Evolutionary conservation across 495 filamentous ascomycete genomes (phyloP).

Genomic region (Cudoniella acicularis): DNA sequence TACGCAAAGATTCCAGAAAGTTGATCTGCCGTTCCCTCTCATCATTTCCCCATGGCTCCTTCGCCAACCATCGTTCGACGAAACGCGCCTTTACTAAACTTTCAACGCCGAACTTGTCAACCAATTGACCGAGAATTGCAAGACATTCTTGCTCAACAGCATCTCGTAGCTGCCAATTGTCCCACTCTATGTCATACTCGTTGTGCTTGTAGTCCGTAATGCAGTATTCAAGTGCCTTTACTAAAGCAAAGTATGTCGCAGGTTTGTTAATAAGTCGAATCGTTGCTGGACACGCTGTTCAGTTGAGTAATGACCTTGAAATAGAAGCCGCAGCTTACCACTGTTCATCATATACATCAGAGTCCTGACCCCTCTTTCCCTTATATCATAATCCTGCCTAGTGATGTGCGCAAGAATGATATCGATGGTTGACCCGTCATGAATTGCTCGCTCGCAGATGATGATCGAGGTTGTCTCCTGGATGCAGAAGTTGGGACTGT

Average conservation of each 20-base stretch:
- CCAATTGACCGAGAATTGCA: slow-evolving; percentile 39
- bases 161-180: slow-evolving; percentile 50
- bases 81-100: slow-evolving; percentile 46
- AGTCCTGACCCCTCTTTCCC: slow-evolving; percentile 44
- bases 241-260: slow-evolving; percentile 46
- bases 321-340: slow-evolving; percentile 20
- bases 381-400: slow-evolving; percentile 43
- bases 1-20: slow-evolving; percentile 39
- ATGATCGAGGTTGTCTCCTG: slow-evolving; percentile 50
- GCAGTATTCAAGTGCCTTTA: slow-evolving; percentile 47
- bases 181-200: slow-evolving; percentile 42
- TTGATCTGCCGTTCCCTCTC: slow-evolving; percentile 41
- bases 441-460: slow-evolving; percentile 46
- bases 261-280: slow-evolving; percentile 24
- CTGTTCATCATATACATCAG: slow-evolving; percentile 40
- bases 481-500: slow-evolving; percentile 50
- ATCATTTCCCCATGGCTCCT: slow-evolving; percentile 49
- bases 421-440: slow-evolving; percentile 40
- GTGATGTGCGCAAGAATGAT: slow-evolving; percentile 47
- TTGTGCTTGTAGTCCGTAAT: slow-evolving; percentile 46
- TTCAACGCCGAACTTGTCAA: slow-evolving; percentile 37
- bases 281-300: slow-evolving; percentile 26
- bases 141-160: slow-evolving; percentile 48
- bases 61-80: slow-evolving; percentile 52
- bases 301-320: slow-evolving; percentile 16